A percentile compares a stretch with the other conserved stretches of the same genome.
Evolutionary conservation across 768 basidiomycete species (phyloP).

Genomic region (Neoboletus magnificus): DNA sequence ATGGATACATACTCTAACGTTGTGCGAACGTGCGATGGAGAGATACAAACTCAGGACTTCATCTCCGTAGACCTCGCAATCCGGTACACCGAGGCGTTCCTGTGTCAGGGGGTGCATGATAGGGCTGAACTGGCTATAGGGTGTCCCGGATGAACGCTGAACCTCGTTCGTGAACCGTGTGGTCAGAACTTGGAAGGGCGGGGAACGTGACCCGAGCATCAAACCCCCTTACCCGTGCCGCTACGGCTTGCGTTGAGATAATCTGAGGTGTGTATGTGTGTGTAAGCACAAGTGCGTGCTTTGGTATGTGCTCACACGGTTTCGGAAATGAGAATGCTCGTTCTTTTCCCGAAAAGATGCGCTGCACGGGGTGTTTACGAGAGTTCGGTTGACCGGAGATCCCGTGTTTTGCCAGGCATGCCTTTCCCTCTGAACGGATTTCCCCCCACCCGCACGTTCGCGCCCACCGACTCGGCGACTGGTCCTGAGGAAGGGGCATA

Average conservation of each 20-base stretch:
- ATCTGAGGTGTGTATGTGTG: slow-evolving; percentile 1
- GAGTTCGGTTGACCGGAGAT: slow-evolving; percentile 5
- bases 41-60: slow-evolving; percentile 20
- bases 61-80: slow-evolving; percentile 26
- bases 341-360: slow-evolving; percentile 5
- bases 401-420: slow-evolving; percentile 1
- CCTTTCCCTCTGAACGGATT: slow-evolving; percentile 4
- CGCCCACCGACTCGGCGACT: background rate
- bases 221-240: slow-evolving; percentile 8
- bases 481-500: background rate
- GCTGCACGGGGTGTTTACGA: slow-evolving; percentile 12
- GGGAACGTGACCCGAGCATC: slow-evolving; percentile 8
- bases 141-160: slow-evolving; percentile 14
- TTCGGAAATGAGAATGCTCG: slow-evolving; percentile 19
- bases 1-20: slow-evolving; percentile 10
- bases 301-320: background rate
- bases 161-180: slow-evolving; percentile 11
- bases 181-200: background rate
- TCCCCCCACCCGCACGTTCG: background rate
- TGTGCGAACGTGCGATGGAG: slow-evolving; percentile 26
- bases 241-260: slow-evolving; percentile 13
- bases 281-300: background rate
- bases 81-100: slow-evolving; percentile 31
- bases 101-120: slow-evolving; percentile 11
- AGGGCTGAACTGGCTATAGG: slow-evolving; percentile 25